Percentiles rank a stretch among this genome's conserved stretches.
phyloP scores from a whole-genome alignment of 352 stramenopile genomes.

The Phytophthora pistaciae region DNA sequence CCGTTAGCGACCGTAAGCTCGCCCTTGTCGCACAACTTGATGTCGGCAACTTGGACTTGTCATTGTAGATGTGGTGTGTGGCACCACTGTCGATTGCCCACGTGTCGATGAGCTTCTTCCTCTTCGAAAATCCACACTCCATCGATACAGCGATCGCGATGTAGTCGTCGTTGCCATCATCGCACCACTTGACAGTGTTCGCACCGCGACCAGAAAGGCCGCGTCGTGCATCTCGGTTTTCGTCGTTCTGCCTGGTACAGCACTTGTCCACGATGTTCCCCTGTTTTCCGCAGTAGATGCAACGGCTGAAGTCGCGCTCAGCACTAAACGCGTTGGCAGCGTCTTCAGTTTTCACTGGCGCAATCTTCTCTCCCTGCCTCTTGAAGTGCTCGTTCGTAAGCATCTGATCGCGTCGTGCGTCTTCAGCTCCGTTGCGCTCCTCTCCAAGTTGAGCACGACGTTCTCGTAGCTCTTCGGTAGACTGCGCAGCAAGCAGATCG shows the following conservation, averaged over 20 bases:
- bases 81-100: too few relatives aligned
- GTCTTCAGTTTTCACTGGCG: conserved; percentile 21
- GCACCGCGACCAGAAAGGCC: too few relatives aligned
- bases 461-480: conserved; percentile 1
- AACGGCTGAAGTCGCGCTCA: conserved; percentile 14
- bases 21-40: conserved; percentile 5
- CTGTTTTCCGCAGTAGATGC: conserved; percentile 25
- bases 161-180: conserved; percentile 3
- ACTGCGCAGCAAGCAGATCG: not conserved
- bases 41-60: not conserved
- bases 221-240: conserved; percentile 10
- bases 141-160: conserved; percentile 23
- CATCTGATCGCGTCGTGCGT: conserved; percentile 1
- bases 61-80: too few relatives aligned
- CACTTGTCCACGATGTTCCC: conserved; percentile 21
- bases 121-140: conserved; percentile 11
- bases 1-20: conserved; percentile 13
- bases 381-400: conserved; percentile 33
- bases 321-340: conserved; percentile 20
- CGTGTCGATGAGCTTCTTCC: not conserved
- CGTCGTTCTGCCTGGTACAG: conserved; percentile 32
- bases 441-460: conserved; percentile 1
- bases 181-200: conserved; percentile 18
- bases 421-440: not conserved
- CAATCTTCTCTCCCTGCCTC: conserved; percentile 15